Conservation (phyloP, 495 filamentous ascomycete species). For the Chaetomium fimeti region DNA sequence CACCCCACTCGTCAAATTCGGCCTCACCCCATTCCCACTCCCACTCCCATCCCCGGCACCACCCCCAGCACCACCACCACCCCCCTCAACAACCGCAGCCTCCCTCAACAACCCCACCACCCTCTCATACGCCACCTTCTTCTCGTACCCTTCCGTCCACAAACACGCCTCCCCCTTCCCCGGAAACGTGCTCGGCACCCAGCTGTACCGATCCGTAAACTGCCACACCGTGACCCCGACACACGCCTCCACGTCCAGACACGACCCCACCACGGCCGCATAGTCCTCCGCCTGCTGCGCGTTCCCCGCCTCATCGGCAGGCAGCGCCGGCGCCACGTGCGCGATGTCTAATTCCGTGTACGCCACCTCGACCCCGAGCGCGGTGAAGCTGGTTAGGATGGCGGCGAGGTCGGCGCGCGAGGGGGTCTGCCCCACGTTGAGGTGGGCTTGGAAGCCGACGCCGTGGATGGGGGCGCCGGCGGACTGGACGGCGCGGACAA, state of each 20-base stretch:
- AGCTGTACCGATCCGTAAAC: slow-evolving; percentile 59
- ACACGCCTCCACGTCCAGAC: slow-evolving; percentile 50
- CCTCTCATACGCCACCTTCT: slow-evolving; percentile 53
- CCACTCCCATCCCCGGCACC: background rate
- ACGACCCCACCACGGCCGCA: slow-evolving; percentile 49
- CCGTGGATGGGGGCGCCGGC: slow-evolving; percentile 54
- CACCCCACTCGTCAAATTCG: background rate
- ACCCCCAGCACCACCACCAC: background rate
- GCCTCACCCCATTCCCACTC: no score
- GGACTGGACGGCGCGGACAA: slow-evolving; percentile 46
- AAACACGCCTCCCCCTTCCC: slow-evolving; percentile 54
- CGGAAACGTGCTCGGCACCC: slow-evolving; percentile 48
- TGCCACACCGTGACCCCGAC: slow-evolving; percentile 63
- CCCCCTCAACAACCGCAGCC: slow-evolving; percentile 6
- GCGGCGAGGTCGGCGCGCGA: slow-evolving; percentile 35
- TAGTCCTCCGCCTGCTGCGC: slow-evolving; percentile 57
- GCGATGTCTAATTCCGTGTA: slow-evolving; percentile 61
- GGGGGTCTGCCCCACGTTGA: slow-evolving; percentile 50
- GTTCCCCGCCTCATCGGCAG: slow-evolving; percentile 36
- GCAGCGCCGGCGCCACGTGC: slow-evolving; percentile 31
- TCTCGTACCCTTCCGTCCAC: slow-evolving; percentile 46
- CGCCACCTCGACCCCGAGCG: slow-evolving; percentile 52
- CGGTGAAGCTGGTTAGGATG: slow-evolving; percentile 42
- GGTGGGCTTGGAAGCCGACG: slow-evolving; percentile 59
- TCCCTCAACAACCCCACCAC: slow-evolving; percentile 32